phyloP scores from a whole-genome alignment of 2,329 filamentous ascomycete species.

The Penicillium crustosum region DNA sequence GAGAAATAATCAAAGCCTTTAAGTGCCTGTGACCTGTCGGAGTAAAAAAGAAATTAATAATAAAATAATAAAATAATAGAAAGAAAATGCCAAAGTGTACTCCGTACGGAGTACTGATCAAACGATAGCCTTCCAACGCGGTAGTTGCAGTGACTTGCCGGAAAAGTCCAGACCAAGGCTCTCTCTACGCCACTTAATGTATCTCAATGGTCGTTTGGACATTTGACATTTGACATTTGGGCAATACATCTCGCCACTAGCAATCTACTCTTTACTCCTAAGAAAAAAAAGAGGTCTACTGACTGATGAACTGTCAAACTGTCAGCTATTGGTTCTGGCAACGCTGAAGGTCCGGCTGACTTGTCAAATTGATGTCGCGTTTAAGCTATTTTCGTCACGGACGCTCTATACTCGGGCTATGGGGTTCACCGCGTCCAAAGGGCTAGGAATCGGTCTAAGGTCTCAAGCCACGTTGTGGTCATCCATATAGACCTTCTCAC shows the following conservation, averaged over 20 bases:
- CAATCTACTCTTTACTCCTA: slow-evolving; percentile 2
- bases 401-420: slow-evolving; percentile 7
- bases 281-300: slow-evolving; percentile 14
- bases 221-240: slow-evolving; percentile 1
- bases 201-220: slow-evolving; percentile 16
- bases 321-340: slow-evolving; percentile 20
- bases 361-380: slow-evolving; percentile 20
- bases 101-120: slow-evolving; percentile 11
- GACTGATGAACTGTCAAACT: slow-evolving; percentile 28
- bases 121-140: not conserved
- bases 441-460: slow-evolving; percentile 10
- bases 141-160: slow-evolving; percentile 6
- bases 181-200: slow-evolving; percentile 10
- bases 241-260: slow-evolving; percentile 14
- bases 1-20: slow-evolving; percentile 7
- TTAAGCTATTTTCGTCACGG: slow-evolving; percentile 35
- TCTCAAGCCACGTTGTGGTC: slow-evolving; percentile 22
- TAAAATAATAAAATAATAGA: not conserved
- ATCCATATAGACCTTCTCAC: slow-evolving; percentile 1
- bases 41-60: not conserved
- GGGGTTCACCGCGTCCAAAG: slow-evolving; percentile 14
- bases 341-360: slow-evolving; percentile 30
- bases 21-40: slow-evolving; percentile 18
- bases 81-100: not conserved
- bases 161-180: slow-evolving; percentile 11